phyloP scores from a whole-genome alignment of 345 rosid genomes.

The Trapa bicornis region DNA sequence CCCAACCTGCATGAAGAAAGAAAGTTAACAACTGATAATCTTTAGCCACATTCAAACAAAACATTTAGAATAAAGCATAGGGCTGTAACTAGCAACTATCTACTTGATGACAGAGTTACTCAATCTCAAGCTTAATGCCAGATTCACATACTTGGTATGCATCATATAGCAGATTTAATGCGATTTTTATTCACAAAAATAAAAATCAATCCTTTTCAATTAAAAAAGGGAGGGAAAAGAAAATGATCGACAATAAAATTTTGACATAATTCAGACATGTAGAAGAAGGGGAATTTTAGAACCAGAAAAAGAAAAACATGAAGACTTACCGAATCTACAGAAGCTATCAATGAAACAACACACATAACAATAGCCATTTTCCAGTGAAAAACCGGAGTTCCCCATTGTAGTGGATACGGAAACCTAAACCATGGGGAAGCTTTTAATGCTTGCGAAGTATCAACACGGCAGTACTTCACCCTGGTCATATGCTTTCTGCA shows the following conservation, averaged over 20 bases:
- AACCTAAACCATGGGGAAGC: conserved; percentile 94
- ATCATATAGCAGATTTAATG: not conserved
- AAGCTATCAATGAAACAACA: conserved; percentile 61
- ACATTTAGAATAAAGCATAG: not conserved
- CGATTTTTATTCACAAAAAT: not conserved
- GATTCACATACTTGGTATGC: not conserved
- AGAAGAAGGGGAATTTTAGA: not conserved
- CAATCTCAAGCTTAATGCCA: not conserved
- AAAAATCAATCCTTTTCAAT: not conserved
- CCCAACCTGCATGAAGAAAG: conserved; percentile 53
- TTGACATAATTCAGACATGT: not conserved
- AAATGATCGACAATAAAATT: not conserved
- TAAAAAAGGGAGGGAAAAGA: no score
- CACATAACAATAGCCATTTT: conserved; percentile 93
- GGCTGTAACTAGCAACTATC: conserved; percentile 2
- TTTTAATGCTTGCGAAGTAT: conserved; percentile 71
- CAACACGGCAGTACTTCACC: conserved; percentile 81
- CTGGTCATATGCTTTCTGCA: conserved; percentile 76
- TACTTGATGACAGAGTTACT: not conserved
- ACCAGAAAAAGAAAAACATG: not conserved
- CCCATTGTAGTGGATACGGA: conserved; percentile 98
- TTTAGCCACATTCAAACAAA: not conserved
- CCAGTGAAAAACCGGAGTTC: conserved; percentile 82
- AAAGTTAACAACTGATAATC: conserved; percentile 3
- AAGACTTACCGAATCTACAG: conserved; percentile 76